Base-by-base conservation (phyloP, 805 yeast genomes). In the Isabelozyma pseudorhagii region DNA sequence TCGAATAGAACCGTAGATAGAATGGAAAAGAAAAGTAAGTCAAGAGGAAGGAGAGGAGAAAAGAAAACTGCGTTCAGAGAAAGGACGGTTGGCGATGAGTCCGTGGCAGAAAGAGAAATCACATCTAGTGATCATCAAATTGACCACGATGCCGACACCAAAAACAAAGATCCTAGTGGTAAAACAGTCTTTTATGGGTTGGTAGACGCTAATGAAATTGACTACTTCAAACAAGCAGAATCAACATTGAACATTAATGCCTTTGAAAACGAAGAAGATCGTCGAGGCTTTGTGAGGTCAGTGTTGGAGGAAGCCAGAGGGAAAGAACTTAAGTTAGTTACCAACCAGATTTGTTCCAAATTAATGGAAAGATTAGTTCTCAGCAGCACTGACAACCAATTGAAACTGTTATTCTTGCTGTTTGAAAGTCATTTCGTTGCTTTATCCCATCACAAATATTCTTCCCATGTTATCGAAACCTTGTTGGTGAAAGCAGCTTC, bases 331-430 rank as follows among this genome's bases (percentile, higher is more conserved):
- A 93, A 94, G 67, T 75, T 93, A 40, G 97, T 88, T 4, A 93
- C 97, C 2, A 92, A 93, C 62, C 97, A 92, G 62, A 90, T 93
- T 50, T 91, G 97, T 66, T 93, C 98, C 21, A 93, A 93, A 64
- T 75, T 94, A 50, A 78, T 94, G 75, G 99, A 93, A 68, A 77
- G 99, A 62, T 71, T 93, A 52, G 79, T 93, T n/a, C 68, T 88
- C 40, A 70, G 74, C 15, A 85, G 92, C 13, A 75, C 78, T 27
- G 85, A 83, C 52, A 72, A 68, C 10, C 96, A 90, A 64, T 67
- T 90, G 51, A 83, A 84, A 57, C 72, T 74, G 31, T 62, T 92
- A 0, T 87, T 85, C 66, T 78, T 76, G 51, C 81, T 84, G 0
- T 87, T 91, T 60, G 75, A 75, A 40, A 89, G 87, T n/a, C 87